phyloP scores from a whole-genome alignment of 1,139 yeast species.

The Hemisphaericaspora subhashii region DNA sequence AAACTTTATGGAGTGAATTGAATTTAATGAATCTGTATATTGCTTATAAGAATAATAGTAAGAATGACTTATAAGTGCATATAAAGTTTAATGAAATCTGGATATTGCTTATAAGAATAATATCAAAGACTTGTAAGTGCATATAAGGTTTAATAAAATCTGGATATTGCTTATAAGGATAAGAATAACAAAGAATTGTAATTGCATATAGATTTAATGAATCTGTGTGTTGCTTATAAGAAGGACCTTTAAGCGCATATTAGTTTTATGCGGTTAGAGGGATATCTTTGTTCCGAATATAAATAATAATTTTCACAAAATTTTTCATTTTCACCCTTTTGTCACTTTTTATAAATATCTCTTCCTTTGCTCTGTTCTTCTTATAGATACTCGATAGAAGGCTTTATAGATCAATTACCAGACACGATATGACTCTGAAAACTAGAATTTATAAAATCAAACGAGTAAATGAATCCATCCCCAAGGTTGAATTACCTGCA shows the following conservation, averaged over 20 bases:
- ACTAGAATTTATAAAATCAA: constrained; percentile 2
- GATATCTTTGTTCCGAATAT: too few relatives aligned
- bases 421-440: background rate
- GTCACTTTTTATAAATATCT: too few relatives aligned
- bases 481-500: constrained; percentile 24
- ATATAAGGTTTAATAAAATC: background rate
- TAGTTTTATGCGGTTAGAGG: too few relatives aligned
- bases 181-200: background rate
- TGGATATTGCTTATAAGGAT: background rate
- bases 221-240: too few relatives aligned
- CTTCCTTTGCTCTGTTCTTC: too few relatives aligned
- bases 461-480: background rate
- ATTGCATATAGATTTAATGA: too few relatives aligned
- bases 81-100: too few relatives aligned
- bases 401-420: background rate
- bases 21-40: constrained; percentile 66
- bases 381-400: background rate
- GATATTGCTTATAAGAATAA: background rate
- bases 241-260: too few relatives aligned
- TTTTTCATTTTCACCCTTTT: too few relatives aligned
- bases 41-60: background rate
- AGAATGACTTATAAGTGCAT: too few relatives aligned
- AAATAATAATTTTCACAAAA: too few relatives aligned
- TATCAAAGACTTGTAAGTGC: background rate
- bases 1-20: constrained; percentile 75